These are phyloP conservation scores for Paulinella micropora DNA, from an alignment of 78 protist species.

Conservation along the genomic window DNA sequence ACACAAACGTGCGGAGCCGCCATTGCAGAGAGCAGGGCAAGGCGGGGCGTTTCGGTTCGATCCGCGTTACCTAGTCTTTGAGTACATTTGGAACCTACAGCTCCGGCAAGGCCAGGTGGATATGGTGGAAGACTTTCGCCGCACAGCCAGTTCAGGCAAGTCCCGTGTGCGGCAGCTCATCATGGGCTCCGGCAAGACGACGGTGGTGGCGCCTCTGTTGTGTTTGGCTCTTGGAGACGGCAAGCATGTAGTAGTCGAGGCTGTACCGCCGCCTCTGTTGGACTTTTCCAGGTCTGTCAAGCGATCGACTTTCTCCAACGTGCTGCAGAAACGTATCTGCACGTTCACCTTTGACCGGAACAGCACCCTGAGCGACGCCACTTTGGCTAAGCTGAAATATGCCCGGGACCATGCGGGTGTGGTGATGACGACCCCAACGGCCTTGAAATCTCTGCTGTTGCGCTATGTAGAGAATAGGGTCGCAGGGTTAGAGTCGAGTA, in stretches of 20 bases:
- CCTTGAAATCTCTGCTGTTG: slow-evolving; percentile 29
- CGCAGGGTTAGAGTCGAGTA: too few species aligned
- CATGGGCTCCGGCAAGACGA: slow-evolving; percentile 58
- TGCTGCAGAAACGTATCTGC: slow-evolving; percentile 37
- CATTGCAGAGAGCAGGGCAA: too few species aligned
- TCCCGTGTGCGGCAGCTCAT: slow-evolving; percentile 45
- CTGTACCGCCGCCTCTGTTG: slow-evolving; percentile 43
- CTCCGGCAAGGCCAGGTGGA: slow-evolving; percentile 31
- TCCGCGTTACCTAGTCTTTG: slow-evolving; percentile 44
- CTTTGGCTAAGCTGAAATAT: background rate
- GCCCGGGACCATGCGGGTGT: slow-evolving; percentile 31
- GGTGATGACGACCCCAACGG: slow-evolving; percentile 36
- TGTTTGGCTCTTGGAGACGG: slow-evolving; percentile 34
- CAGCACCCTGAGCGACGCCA: background rate
- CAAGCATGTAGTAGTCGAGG: slow-evolving; percentile 4
- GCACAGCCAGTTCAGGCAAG: background rate
- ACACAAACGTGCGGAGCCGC: too few species aligned
- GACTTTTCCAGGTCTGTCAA: slow-evolving; percentile 28
- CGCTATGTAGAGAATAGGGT: slow-evolving; percentile 33
- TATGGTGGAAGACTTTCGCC: background rate
- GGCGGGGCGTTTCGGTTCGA: slow-evolving; percentile 22
- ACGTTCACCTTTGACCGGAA: slow-evolving; percentile 35
- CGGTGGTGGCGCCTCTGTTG: slow-evolving; percentile 43
- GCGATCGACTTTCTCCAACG: slow-evolving; percentile 30
- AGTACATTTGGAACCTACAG: slow-evolving; percentile 35